These are phyloP conservation scores for Starmerella ratchasimensis DNA, from an alignment of 805 yeast species.

Conservation along the genomic window DNA sequence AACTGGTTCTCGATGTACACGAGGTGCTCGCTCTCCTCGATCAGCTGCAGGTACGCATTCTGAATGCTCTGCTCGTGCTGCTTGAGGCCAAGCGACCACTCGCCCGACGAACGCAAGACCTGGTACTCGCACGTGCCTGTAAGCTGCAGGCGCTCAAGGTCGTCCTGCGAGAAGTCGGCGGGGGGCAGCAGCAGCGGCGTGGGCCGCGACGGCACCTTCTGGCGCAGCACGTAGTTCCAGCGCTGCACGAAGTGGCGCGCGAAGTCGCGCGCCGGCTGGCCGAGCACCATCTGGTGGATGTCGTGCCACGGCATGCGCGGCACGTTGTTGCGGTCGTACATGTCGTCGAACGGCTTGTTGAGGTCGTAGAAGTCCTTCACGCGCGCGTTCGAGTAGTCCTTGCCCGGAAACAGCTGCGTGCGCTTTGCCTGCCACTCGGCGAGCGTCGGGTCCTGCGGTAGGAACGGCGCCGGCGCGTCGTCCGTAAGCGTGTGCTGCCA, in stretches of 20 bases:
- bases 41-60: conserved; percentile 77
- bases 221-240: conserved; percentile 88
- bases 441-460: conserved; percentile 27
- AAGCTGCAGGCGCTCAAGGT: conserved; percentile 31
- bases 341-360: conserved; percentile 76
- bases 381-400: conserved; percentile 93
- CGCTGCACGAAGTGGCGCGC: conserved; percentile 92
- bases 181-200: conserved; percentile 78
- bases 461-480: conserved; percentile 37
- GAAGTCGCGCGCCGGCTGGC: conserved; percentile 86
- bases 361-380: conserved; percentile 71
- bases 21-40: conserved; percentile 84
- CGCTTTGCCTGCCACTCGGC: conserved; percentile 21
- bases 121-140: conserved; percentile 89
- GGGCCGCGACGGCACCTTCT: conserved; percentile 84
- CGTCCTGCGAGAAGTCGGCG: conserved; percentile 64
- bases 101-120: conserved; percentile 72
- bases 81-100: conserved; percentile 54
- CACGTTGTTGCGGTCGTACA: conserved; percentile 65
- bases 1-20: conserved; percentile 94
- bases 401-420: conserved; percentile 78
- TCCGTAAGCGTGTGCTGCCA: conserved; percentile 87
- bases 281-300: conserved; percentile 88
- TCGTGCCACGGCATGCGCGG: conserved; percentile 99
- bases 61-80: conserved; percentile 82